Conservation (phyloP, 1,139 yeast species). For the Geotrichum carabidarum region DNA sequence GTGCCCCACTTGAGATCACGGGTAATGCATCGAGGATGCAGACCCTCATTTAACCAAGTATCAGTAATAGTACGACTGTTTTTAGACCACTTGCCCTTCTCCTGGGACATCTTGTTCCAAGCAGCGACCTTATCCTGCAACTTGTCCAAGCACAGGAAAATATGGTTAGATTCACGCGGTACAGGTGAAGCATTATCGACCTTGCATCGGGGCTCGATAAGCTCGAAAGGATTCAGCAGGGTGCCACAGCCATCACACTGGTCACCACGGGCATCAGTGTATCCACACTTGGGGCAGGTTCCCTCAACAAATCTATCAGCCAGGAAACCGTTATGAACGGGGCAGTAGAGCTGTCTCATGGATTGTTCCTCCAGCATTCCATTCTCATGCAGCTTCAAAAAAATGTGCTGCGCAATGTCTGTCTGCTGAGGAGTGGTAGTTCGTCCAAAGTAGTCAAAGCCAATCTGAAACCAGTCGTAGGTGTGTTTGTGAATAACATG, state of each 20-base stretch:
- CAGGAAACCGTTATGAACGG: constrained; percentile 78
- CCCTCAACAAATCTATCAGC: constrained; percentile 99
- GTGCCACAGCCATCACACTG: constrained; percentile 97
- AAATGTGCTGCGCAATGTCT: constrained; percentile 91
- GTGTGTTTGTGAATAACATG: constrained; percentile 80
- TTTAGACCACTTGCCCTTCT: constrained; percentile 82
- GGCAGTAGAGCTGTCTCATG: constrained; percentile 87
- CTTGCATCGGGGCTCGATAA: constrained; percentile 92
- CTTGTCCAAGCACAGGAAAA: constrained; percentile 76
- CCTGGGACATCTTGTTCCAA: constrained; percentile 69
- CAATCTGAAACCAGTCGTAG: constrained; percentile 95
- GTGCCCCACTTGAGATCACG: constrained; percentile 98
- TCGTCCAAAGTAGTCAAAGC: constrained; percentile 91
- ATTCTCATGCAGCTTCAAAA: constrained; percentile 65
- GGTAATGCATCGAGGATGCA: constrained; percentile 91
- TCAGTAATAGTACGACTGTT: constrained; percentile 83
- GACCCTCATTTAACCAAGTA: constrained; percentile 91
- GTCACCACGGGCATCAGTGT: constrained; percentile 97
- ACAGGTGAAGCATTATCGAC: constrained; percentile 78
- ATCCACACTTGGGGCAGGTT: constrained; percentile 88
- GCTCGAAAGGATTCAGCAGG: constrained; percentile 84
- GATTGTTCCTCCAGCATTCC: constrained; percentile 80
- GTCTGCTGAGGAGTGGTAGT: constrained; percentile 91
- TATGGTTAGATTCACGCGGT: constrained; percentile 75
- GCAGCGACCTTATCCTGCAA: constrained; percentile 66